Conservation (phyloP, 176 grass and related monocot species). For the Luzula sylvatica region DNA sequence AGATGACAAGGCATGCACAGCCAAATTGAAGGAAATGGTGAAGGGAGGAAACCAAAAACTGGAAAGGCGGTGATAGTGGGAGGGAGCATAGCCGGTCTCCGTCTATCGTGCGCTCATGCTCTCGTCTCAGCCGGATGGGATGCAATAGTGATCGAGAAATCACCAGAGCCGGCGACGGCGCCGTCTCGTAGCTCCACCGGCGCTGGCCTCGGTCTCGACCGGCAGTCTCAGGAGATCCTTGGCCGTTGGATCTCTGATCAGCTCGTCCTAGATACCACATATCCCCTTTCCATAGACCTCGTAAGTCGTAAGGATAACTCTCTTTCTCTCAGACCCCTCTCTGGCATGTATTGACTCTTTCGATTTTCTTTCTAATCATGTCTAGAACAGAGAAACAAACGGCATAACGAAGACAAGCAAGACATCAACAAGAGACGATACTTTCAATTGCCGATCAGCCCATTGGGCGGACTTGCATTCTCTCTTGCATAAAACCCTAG, state of each 20-base stretch:
- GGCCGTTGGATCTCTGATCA: slow-evolving; percentile 44
- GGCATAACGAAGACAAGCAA: slow-evolving; percentile 41
- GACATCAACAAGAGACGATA: slow-evolving; percentile 56
- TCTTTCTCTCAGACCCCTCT: neutral
- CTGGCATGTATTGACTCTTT: neutral
- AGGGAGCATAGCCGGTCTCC: slow-evolving; percentile 63
- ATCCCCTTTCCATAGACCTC: slow-evolving; percentile 57
- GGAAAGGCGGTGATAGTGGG: slow-evolving; percentile 46
- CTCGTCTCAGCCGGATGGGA: slow-evolving; percentile 44
- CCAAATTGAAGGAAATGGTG: slow-evolving; percentile 2
- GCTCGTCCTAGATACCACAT: slow-evolving; percentile 19
- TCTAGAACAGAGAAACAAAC: slow-evolving; percentile 59
- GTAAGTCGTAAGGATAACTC: slow-evolving; percentile 16
- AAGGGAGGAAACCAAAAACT: neutral
- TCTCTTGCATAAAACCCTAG: slow-evolving; percentile 40
- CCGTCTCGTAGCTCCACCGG: slow-evolving; percentile 36
- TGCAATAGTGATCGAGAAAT: slow-evolving; percentile 59
- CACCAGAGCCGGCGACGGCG: slow-evolving; percentile 23
- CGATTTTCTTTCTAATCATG: no score
- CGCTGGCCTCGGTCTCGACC: slow-evolving; percentile 62
- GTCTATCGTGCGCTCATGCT: slow-evolving; percentile 48
- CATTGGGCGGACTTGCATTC: slow-evolving; percentile 79
- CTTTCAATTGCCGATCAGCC: slow-evolving; percentile 49
- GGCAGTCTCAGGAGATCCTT: slow-evolving; percentile 53
- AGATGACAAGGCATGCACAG: neutral